A percentile compares a stretch with the other conserved stretches of the same genome.
Evolutionary conservation across 805 yeast genomes (phyloP).

Genomic region (Jamesozyma piceae): DNA sequence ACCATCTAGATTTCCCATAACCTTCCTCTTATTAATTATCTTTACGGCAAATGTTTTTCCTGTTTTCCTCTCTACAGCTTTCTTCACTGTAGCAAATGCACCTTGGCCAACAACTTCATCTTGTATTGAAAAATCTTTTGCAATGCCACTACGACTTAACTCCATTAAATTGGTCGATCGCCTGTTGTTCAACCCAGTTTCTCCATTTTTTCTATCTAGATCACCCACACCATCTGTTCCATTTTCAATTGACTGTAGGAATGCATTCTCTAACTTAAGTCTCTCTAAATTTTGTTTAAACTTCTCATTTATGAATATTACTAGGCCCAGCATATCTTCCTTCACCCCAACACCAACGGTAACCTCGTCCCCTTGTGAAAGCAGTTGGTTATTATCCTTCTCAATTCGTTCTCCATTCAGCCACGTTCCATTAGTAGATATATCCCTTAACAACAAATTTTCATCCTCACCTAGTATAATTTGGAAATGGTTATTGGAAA

Average conservation of each 20-base stretch:
- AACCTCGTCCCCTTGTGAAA: constrained; percentile 89
- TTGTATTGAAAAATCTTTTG: constrained; percentile 62
- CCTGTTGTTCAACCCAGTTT: background rate
- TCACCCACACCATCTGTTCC: background rate
- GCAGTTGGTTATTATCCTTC: constrained; percentile 67
- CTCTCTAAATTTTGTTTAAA: constrained; percentile 23
- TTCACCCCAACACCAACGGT: constrained; percentile 82
- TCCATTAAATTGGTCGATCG: background rate
- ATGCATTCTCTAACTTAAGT: constrained; percentile 6
- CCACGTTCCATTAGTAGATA: constrained; percentile 88
- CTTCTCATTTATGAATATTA: constrained; percentile 36
- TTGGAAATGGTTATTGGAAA: constrained; percentile 67
- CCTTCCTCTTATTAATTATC: constrained; percentile 73
- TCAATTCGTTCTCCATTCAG: constrained; percentile 65
- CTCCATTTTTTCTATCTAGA: background rate
- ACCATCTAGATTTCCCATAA: constrained; percentile 69
- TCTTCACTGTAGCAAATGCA: constrained; percentile 94
- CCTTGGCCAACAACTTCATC: constrained; percentile 92
- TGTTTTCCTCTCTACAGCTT: constrained; percentile 75
- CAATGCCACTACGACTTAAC: constrained; percentile 37
- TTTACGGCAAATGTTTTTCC: constrained; percentile 88
- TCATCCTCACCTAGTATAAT: constrained; percentile 57
- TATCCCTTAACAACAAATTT: constrained; percentile 45
- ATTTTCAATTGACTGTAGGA: constrained; percentile 1
- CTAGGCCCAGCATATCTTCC: constrained; percentile 47